phyloP scores from a whole-genome alignment of 371 early-diverging fungal genomes.

The Thermomucor indicae-seudaticae region DNA sequence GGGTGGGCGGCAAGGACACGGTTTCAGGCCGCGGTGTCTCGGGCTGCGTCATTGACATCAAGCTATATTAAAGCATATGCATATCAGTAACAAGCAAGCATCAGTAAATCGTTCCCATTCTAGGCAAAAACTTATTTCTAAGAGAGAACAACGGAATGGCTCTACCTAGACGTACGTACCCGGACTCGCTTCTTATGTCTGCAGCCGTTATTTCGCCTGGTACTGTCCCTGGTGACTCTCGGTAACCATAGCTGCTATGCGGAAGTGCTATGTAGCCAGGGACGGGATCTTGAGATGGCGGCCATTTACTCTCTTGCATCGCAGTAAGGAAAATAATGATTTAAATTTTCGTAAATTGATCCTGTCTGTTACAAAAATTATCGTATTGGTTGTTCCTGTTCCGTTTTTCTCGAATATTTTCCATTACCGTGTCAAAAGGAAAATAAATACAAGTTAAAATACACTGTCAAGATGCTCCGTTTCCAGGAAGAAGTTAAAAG shows the following conservation, averaged over 20 bases:
- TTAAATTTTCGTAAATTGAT: too few species aligned
- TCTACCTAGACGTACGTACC: neutral
- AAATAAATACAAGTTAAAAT: too few species aligned
- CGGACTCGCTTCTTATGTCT: neutral
- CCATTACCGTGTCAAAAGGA: too few species aligned
- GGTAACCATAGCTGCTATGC: constrained; percentile 8
- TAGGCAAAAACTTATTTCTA: too few species aligned
- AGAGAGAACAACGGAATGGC: neutral
- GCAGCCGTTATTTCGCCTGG: constrained; percentile 1
- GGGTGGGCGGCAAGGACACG: constrained; percentile 12
- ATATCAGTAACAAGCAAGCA: neutral
- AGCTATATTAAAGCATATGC: constrained; percentile 1
- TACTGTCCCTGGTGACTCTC: constrained; percentile 7
- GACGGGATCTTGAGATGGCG: constrained; percentile 14
- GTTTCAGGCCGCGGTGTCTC: constrained; percentile 16
- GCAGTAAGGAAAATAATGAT: neutral
- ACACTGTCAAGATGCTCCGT: too few species aligned
- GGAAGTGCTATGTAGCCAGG: constrained; percentile 14
- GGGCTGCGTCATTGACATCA: constrained; percentile 16
- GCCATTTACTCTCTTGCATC: constrained; percentile 23
- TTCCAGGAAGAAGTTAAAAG: neutral
- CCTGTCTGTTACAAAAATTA: too few species aligned
- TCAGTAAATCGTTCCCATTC: constrained; percentile 1
- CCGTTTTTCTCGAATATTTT: too few species aligned
- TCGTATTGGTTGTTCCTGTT: too few species aligned